These are phyloP conservation scores for Pseudocercospora crystallina DNA, from an alignment of 2,329 filamentous ascomycete genomes.

Conservation along the genomic window DNA sequence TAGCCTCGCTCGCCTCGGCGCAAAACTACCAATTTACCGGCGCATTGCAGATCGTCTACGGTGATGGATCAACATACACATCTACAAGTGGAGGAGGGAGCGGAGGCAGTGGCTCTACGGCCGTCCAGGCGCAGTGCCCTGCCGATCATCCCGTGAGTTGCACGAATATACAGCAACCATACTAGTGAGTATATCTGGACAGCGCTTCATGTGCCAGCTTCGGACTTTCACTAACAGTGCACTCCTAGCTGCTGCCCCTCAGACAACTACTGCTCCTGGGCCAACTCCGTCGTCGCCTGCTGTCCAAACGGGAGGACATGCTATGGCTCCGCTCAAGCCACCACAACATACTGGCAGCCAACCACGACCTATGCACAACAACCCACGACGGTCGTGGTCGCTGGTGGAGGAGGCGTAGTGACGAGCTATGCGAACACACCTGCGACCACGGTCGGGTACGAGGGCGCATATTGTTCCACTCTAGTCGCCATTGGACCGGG, in stretches of 20 bases:
- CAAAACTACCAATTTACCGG: slow-evolving; percentile 31
- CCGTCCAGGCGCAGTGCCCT: slow-evolving; percentile 37
- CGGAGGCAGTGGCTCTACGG: slow-evolving; percentile 20
- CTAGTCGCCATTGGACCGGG: slow-evolving; percentile 33
- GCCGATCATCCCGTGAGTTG: slow-evolving; percentile 42
- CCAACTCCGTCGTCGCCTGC: slow-evolving; percentile 34
- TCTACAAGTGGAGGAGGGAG: slow-evolving; percentile 9
- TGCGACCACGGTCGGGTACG: slow-evolving; percentile 22
- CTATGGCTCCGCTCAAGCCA: slow-evolving; percentile 27
- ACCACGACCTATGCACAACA: slow-evolving; percentile 24
- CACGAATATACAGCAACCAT: slow-evolving; percentile 41
- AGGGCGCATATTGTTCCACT: slow-evolving; percentile 35
- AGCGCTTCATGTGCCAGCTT: neutral
- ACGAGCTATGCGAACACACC: slow-evolving; percentile 9
- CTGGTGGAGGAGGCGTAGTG: slow-evolving; percentile 21
- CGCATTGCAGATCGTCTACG: slow-evolving; percentile 27
- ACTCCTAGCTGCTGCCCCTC: slow-evolving; percentile 35
- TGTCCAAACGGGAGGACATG: slow-evolving; percentile 35
- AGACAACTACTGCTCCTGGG: slow-evolving; percentile 33
- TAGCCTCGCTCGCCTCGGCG: slow-evolving; percentile 14
- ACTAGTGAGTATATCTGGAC: slow-evolving; percentile 39
- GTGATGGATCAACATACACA: slow-evolving; percentile 18
- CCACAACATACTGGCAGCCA: slow-evolving; percentile 22
- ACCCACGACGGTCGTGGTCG: slow-evolving; percentile 24
- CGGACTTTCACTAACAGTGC: neutral